Conservation (phyloP, 352 stramenopile genomes). For the Aphanomyces invadans region DNA sequence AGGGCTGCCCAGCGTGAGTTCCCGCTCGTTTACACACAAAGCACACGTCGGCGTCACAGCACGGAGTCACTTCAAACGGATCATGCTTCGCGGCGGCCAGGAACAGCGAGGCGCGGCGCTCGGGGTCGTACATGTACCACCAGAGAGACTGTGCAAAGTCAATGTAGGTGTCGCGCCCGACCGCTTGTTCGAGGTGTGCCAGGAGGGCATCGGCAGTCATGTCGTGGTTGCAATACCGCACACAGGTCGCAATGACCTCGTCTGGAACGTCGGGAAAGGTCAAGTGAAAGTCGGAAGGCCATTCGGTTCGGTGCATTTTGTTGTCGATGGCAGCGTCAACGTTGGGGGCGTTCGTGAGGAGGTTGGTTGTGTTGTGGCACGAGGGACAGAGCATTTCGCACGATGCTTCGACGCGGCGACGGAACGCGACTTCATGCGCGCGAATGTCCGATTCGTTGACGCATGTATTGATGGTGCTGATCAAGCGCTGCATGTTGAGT, state of each 20-base stretch:
- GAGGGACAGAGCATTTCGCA: constrained; percentile 13
- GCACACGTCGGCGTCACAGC: constrained; percentile 37
- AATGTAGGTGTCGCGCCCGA: neutral
- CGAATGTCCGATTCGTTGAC: neutral
- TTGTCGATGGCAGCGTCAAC: constrained; percentile 2
- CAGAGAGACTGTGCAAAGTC: constrained; percentile 17
- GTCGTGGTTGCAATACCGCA: constrained; percentile 10
- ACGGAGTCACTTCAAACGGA: constrained; percentile 31
- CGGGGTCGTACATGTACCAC: constrained; percentile 29
- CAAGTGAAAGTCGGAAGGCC: neutral
- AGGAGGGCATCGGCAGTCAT: neutral
- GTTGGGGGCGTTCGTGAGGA: neutral
- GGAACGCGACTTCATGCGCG: neutral
- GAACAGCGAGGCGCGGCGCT: constrained; percentile 36
- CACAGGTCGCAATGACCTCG: neutral
- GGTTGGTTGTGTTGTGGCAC: neutral
- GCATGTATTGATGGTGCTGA: neutral
- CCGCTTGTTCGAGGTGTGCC: neutral
- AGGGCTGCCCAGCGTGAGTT: constrained; percentile 30
- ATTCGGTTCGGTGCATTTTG: neutral
- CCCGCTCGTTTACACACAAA: constrained; percentile 43
- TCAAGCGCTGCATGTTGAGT: constrained; percentile 10
- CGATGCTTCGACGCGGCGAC: constrained; percentile 4
- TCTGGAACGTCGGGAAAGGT: neutral
- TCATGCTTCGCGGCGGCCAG: constrained; percentile 32